These are phyloP conservation scores for Aureobasidium melanogenum DNA, from an alignment of 2,329 filamentous ascomycete genomes.

Conservation along the genomic window DNA sequence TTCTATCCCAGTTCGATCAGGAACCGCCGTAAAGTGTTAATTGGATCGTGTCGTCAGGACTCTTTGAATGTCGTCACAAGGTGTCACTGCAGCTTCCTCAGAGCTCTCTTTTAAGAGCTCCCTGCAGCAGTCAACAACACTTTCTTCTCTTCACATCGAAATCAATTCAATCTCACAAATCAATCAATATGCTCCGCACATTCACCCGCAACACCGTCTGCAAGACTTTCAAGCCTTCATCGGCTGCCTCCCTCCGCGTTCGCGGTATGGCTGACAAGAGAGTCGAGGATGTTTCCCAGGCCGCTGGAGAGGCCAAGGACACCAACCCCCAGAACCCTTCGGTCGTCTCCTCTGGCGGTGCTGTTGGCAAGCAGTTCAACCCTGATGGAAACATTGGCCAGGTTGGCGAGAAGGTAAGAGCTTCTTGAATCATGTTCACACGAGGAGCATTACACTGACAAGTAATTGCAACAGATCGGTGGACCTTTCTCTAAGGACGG, in stretches of 20 bases:
- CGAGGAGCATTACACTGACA: neutral
- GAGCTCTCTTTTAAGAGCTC: neutral
- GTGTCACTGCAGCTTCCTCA: neutral
- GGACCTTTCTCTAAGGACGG: conserved; percentile 44
- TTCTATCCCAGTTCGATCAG: neutral
- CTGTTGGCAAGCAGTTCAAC: conserved; percentile 49
- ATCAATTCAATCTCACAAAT: neutral
- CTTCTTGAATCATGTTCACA: neutral
- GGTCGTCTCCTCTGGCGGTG: conserved; percentile 41
- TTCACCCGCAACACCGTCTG: conserved; percentile 12
- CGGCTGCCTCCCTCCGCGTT: neutral
- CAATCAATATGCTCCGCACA: conserved; percentile 12
- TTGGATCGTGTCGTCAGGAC: conserved; percentile 2
- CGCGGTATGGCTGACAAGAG: conserved; percentile 12
- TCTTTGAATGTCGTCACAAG: neutral
- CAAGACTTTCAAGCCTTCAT: conserved; percentile 12
- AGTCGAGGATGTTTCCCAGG: conserved; percentile 9
- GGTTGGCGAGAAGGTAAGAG: conserved; percentile 31
- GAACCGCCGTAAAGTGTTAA: neutral
- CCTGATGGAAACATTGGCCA: conserved; percentile 43
- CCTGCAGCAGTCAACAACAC: neutral
- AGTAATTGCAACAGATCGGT: conserved; percentile 31
- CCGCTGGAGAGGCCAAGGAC: conserved; percentile 12
- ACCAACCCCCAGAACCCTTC: conserved; percentile 22
- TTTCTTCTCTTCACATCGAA: neutral